Percentiles rank a stretch among this genome's conserved stretches.
Conservation (phyloP, 2,329 filamentous ascomycete genomes). For the Lasiodiplodia sp. region DNA sequence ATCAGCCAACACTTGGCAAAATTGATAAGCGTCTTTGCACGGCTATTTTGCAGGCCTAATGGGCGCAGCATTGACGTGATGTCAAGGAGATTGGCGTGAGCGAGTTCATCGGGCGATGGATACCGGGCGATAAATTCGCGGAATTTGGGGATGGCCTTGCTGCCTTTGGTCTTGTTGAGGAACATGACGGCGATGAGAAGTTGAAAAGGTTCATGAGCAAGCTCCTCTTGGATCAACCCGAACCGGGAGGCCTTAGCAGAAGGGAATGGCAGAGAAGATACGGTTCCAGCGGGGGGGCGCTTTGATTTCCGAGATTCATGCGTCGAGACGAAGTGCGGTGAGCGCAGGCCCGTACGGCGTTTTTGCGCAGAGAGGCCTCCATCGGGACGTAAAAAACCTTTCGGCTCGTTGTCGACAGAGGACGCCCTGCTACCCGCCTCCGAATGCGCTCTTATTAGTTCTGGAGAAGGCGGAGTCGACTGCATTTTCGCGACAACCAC, state of each 20-base stretch:
- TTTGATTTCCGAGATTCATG: background rate
- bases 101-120: constrained; percentile 70
- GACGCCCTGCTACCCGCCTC: constrained; percentile 12
- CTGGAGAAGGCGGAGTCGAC: background rate
- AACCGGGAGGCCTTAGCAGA: constrained; percentile 55
- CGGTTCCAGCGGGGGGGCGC: constrained; percentile 14
- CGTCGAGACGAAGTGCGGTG: constrained; percentile 5
- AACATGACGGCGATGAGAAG: constrained; percentile 85
- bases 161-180: constrained; percentile 80
- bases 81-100: constrained; percentile 40
- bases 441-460: background rate
- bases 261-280: constrained; percentile 29
- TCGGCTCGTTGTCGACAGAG: constrained; percentile 20
- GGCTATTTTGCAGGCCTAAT: constrained; percentile 46
- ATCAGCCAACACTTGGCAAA: constrained; percentile 74
- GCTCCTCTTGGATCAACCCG: constrained; percentile 83
- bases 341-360: constrained; percentile 16
- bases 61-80: constrained; percentile 36
- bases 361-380: constrained; percentile 12
- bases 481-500: background rate
- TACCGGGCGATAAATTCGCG: constrained; percentile 72
- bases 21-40: constrained; percentile 71
- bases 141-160: constrained; percentile 77
- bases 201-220: constrained; percentile 77
- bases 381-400: constrained; percentile 17